Percentiles rank a stretch among this genome's conserved stretches.
Conservation (phyloP, 176 grass and related monocot species). For the Saccharum officinarum region DNA sequence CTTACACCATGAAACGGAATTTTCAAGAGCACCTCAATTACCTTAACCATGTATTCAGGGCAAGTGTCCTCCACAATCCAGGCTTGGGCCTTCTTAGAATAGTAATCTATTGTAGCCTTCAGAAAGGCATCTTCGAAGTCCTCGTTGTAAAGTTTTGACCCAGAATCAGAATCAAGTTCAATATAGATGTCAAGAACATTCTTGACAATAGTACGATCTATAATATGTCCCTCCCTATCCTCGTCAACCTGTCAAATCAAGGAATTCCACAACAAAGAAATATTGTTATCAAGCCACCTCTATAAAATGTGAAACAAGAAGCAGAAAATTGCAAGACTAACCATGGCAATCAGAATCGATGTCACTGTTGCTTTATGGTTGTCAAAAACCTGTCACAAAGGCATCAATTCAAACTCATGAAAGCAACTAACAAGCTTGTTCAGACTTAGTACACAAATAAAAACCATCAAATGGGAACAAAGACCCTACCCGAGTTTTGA, state of each 20-base stretch:
- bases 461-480: too few species aligned
- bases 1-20: neutral
- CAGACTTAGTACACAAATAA: too few species aligned
- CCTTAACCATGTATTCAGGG: conserved; percentile 61
- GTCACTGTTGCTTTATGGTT: too few species aligned
- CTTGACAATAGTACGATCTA: conserved; percentile 62
- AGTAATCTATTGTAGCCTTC: conserved; percentile 55
- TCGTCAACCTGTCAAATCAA: conserved; percentile 48
- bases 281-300: neutral
- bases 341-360: too few species aligned
- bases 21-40: conserved; percentile 14
- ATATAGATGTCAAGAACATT: conserved; percentile 63
- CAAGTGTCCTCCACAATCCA: conserved; percentile 47
- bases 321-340: too few species aligned
- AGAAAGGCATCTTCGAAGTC: conserved; percentile 58
- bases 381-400: too few species aligned
- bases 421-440: too few species aligned
- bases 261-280: neutral
- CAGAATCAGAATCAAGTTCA: conserved; percentile 33
- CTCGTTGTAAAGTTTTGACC: conserved; percentile 17
- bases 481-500: too few species aligned
- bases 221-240: conserved; percentile 59
- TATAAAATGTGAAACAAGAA: too few species aligned
- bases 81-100: conserved; percentile 56
- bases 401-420: too few species aligned